Percentiles rank a stretch among this genome's conserved stretches.
phyloP scores from a whole-genome alignment of 2,329 filamentous ascomycete species.

The Coleophoma eucalyptorum region DNA sequence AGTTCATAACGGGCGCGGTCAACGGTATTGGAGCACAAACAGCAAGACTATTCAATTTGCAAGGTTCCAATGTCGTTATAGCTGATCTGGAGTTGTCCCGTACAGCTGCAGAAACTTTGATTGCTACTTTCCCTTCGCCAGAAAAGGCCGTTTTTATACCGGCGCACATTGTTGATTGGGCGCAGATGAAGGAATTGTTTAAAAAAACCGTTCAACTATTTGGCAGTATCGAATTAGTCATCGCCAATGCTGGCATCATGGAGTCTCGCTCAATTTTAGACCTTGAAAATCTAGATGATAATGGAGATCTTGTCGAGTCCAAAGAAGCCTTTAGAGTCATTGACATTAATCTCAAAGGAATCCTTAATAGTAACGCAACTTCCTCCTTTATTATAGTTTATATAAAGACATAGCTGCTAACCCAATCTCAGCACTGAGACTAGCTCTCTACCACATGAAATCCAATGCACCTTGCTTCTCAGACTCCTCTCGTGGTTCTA shows the following conservation, averaged over 20 bases:
- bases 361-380: not conserved
- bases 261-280: conserved; percentile 19
- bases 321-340: not conserved
- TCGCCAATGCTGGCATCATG: conserved; percentile 40
- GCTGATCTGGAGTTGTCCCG: conserved; percentile 27
- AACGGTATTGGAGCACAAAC: conserved; percentile 36
- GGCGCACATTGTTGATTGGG: not conserved
- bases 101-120: conserved; percentile 24
- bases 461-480: conserved; percentile 6
- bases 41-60: conserved; percentile 29
- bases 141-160: not conserved
- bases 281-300: conserved; percentile 19
- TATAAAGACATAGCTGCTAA: too few relatives aligned
- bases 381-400: too few relatives aligned
- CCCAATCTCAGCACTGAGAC: conserved; percentile 10
- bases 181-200: not conserved
- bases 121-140: conserved; percentile 5
- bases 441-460: conserved; percentile 23
- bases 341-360: not conserved
- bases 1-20: conserved; percentile 34
- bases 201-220: conserved; percentile 19
- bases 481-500: conserved; percentile 25
- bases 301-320: conserved; percentile 4
- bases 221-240: conserved; percentile 32
- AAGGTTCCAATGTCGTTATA: conserved; percentile 35